Conservation (phyloP, 2,329 filamentous ascomycete species). For the Penicillium sclerotigenum region DNA sequence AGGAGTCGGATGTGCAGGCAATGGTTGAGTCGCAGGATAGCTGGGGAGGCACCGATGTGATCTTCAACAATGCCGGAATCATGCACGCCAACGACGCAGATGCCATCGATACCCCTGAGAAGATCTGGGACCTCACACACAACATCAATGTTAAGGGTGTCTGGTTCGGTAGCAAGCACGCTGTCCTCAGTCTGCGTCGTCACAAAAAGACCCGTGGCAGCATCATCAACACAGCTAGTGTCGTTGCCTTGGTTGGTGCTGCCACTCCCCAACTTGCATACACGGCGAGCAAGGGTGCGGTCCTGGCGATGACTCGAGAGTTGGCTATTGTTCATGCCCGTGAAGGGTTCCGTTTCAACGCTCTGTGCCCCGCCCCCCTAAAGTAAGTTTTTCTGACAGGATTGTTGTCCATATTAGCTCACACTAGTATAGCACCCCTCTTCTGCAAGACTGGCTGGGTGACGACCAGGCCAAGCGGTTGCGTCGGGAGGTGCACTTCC, state of each 20-base stretch:
- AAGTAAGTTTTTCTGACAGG: conserved; percentile 53
- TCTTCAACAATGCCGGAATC: conserved; percentile 98
- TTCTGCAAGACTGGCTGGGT: conserved; percentile 90
- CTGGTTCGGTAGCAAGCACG: conserved; percentile 95
- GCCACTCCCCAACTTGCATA: conserved; percentile 89
- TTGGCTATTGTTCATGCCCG: conserved; percentile 87
- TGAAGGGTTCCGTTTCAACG: conserved; percentile 87
- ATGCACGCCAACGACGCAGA: conserved; percentile 84
- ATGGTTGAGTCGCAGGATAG: conserved; percentile 71
- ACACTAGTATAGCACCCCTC: conserved; percentile 60
- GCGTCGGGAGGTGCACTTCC: conserved; percentile 86
- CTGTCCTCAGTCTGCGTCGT: conserved; percentile 74
- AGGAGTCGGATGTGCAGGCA: conserved; percentile 72
- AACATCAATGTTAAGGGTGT: conserved; percentile 97
- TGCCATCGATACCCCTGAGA: conserved; percentile 79
- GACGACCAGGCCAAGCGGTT: conserved; percentile 78
- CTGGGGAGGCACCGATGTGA: conserved; percentile 85
- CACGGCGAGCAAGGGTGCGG: conserved; percentile 90
- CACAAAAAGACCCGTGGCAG: conserved; percentile 75
- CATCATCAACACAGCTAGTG: conserved; percentile 89
- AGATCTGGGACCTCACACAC: conserved; percentile 91
- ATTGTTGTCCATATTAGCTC: not conserved
- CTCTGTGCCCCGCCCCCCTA: conserved; percentile 81
- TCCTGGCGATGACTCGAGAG: conserved; percentile 84
- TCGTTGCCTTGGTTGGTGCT: conserved; percentile 81